Evolutionary conservation across 2,329 filamentous ascomycete genomes (phyloP).

Genomic region (Talaromyces sp.): DNA sequence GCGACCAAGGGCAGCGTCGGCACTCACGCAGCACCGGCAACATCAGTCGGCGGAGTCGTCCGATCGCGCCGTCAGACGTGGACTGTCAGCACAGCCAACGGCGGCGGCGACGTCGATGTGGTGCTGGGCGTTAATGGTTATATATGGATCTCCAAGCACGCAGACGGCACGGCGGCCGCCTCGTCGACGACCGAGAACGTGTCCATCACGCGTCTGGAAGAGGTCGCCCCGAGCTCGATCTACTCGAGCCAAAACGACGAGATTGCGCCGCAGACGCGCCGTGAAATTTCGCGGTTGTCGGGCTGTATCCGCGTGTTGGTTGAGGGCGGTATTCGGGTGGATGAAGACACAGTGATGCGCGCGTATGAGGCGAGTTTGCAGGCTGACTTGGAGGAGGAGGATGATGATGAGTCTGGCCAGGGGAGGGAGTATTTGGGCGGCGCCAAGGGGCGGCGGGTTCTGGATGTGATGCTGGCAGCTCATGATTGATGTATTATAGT

Average conservation of each 20-base stretch:
- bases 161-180: constrained; percentile 47
- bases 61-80: constrained; percentile 81
- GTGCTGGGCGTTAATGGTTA: constrained; percentile 94
- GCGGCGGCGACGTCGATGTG: constrained; percentile 65
- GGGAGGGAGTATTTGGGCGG: constrained; percentile 40
- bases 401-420: constrained; percentile 32
- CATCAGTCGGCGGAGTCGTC: constrained; percentile 71
- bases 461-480: constrained; percentile 24
- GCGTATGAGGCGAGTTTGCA: constrained; percentile 81
- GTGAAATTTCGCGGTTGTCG: constrained; percentile 79
- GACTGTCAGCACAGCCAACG: constrained; percentile 55
- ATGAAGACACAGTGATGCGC: constrained; percentile 79
- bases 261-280: constrained; percentile 69
- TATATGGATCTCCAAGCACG: constrained; percentile 88
- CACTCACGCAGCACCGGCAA: constrained; percentile 57
- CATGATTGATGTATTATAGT: not conserved
- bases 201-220: constrained; percentile 79
- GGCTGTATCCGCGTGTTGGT: constrained; percentile 79
- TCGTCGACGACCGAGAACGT: constrained; percentile 47
- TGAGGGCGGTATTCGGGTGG: constrained; percentile 74
- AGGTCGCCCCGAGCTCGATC: constrained; percentile 75
- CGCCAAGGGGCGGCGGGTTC: constrained; percentile 32
- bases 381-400: constrained; percentile 45
- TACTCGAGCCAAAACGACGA: constrained; percentile 95
- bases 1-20: constrained; percentile 25